phyloP scores from a whole-genome alignment of 257 asterid species.

The Solanum gracilifrons region DNA sequence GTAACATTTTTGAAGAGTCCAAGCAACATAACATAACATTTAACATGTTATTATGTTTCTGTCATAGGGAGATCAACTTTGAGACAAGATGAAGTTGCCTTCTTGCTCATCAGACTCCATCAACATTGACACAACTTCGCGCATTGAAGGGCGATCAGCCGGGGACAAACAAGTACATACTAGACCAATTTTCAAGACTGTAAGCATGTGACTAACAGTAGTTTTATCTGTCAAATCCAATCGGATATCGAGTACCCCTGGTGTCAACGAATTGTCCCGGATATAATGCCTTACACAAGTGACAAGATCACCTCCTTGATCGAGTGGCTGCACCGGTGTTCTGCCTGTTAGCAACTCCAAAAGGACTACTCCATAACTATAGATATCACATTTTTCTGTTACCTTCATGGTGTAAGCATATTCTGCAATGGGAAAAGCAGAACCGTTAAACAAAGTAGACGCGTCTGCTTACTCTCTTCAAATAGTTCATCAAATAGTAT shows the following conservation, averaged over 20 bases:
- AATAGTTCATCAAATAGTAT: neutral
- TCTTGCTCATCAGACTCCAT: conserved; percentile 57
- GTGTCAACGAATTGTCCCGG: conserved; percentile 41
- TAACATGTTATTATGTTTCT: conserved; percentile 22
- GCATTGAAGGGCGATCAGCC: conserved; percentile 67
- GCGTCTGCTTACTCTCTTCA: neutral
- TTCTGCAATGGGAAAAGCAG: conserved; percentile 19
- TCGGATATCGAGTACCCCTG: conserved; percentile 58
- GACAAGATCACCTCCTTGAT: conserved; percentile 82
- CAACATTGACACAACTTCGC: conserved; percentile 77
- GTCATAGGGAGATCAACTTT: conserved; percentile 19
- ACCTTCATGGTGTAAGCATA: conserved; percentile 49
- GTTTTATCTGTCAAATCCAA: conserved; percentile 36
- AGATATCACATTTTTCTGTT: conserved; percentile 47
- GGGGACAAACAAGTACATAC: conserved; percentile 73
- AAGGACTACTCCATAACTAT: conserved; percentile 52
- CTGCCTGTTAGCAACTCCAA: conserved; percentile 50
- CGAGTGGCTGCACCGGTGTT: conserved; percentile 35
- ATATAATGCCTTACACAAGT: conserved; percentile 47
- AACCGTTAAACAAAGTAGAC: neutral
- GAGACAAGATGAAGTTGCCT: conserved; percentile 35
- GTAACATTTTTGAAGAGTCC: neutral
- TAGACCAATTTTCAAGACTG: conserved; percentile 60
- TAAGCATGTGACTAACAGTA: conserved; percentile 55
- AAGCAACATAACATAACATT: neutral